phyloP scores from a whole-genome alignment of 768 basidiomycete species.

The Russula griseocarnosa region DNA sequence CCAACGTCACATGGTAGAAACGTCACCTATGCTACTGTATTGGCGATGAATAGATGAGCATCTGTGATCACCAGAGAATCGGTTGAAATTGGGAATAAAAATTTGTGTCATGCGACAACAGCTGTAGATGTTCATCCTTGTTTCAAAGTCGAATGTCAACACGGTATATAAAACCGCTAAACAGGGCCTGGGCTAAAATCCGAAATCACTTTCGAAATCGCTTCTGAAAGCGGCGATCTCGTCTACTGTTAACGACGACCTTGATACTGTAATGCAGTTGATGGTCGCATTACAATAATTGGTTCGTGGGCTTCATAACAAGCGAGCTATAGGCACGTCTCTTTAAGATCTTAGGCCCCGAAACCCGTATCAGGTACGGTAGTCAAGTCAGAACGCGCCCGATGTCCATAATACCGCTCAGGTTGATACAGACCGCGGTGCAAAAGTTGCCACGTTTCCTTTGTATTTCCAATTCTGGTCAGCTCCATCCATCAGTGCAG shows the following conservation, averaged over 20 bases:
- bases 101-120: neutral
- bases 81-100: neutral
- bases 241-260: too few relatives aligned
- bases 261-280: too few relatives aligned
- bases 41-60: neutral
- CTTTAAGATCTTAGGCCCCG: too few relatives aligned
- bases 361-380: neutral
- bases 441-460: neutral
- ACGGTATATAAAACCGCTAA: too few relatives aligned
- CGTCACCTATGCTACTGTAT: too few relatives aligned
- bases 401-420: neutral
- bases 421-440: too few relatives aligned
- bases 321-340: too few relatives aligned
- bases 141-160: neutral
- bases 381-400: neutral
- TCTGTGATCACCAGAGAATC: neutral
- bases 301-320: too few relatives aligned
- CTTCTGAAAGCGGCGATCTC: too few relatives aligned
- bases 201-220: too few relatives aligned
- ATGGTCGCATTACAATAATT: too few relatives aligned
- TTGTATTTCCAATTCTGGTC: slow-evolving; percentile 3
- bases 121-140: neutral
- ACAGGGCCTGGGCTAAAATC: too few relatives aligned
- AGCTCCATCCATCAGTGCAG: neutral
- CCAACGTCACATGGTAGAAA: neutral